Evolutionary conservation across 352 stramenopile genomes (phyloP).

Genomic region (Thalassiosira livingstoniorum): DNA sequence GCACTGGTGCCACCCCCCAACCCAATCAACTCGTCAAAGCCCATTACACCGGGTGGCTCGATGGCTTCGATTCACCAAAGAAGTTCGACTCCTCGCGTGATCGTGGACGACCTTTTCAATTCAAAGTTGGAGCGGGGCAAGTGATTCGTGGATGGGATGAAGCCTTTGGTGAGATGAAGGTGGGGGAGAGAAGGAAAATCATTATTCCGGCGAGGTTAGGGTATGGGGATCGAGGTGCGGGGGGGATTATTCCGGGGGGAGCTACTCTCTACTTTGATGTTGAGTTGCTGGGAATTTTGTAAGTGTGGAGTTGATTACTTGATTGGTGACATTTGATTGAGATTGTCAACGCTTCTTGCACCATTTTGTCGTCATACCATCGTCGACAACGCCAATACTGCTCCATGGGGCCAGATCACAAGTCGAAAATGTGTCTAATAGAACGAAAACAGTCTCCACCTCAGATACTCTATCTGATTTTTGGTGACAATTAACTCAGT

Average conservation of each 20-base stretch:
- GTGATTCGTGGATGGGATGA: constrained; percentile 96
- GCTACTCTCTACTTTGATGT: constrained; percentile 89
- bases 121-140: constrained; percentile 86
- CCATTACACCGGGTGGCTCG: constrained; percentile 89
- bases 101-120: constrained; percentile 83
- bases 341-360: neutral
- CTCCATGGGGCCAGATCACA: constrained; percentile 12
- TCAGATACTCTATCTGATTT: constrained; percentile 53
- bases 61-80: constrained; percentile 82
- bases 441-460: constrained; percentile 12
- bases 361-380: neutral
- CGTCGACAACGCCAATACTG: neutral
- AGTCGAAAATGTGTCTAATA: constrained; percentile 21
- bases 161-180: constrained; percentile 83
- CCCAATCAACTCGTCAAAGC: constrained; percentile 78
- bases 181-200: constrained; percentile 84
- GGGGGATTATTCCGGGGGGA: constrained; percentile 83
- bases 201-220: constrained; percentile 78
- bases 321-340: neutral
- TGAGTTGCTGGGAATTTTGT: constrained; percentile 82
- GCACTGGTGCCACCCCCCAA: constrained; percentile 73
- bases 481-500: constrained; percentile 40
- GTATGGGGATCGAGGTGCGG: constrained; percentile 80
- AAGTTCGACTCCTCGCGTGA: constrained; percentile 87
- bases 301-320: constrained; percentile 40